phyloP scores from a whole-genome alignment of 441 rosid genomes.

The Eruca vesicaria region DNA sequence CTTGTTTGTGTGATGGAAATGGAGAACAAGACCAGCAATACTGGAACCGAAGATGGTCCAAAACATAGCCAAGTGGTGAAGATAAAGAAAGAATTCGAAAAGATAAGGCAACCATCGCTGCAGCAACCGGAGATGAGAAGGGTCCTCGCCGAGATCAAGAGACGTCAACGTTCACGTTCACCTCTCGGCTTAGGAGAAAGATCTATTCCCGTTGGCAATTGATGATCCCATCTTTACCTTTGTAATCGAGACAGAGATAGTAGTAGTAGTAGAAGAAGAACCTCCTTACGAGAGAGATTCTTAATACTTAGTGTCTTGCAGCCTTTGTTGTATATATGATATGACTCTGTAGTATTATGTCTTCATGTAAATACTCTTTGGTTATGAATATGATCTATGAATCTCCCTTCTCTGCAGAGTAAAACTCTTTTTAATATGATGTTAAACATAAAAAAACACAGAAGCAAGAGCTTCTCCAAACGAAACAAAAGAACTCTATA shows the following conservation, averaged over 20 bases:
- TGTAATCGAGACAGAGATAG: background rate
- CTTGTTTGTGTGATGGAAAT: conserved; percentile 6
- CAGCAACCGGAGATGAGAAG: conserved; percentile 49
- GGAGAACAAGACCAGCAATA: conserved; percentile 12
- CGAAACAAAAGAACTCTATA: background rate
- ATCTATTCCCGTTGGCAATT: conserved; percentile 48
- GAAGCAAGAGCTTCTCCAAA: background rate
- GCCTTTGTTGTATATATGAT: conserved; percentile 25
- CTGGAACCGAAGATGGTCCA: conserved; percentile 32
- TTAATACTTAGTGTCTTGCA: conserved; percentile 6
- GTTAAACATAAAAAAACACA: background rate
- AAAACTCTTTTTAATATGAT: background rate
- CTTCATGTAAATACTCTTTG: conserved; percentile 7
- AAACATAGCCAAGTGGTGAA: conserved; percentile 62
- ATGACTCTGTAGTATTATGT: background rate
- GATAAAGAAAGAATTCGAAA: conserved; percentile 55
- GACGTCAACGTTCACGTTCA: conserved; percentile 54
- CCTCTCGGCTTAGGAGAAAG: conserved; percentile 57
- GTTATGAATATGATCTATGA: conserved; percentile 4
- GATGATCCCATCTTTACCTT: conserved; percentile 12
- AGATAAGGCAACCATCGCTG: conserved; percentile 43
- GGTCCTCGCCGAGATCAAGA: conserved; percentile 35
- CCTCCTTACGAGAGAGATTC: background rate
- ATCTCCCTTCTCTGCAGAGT: background rate
- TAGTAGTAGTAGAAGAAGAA: background rate